Evolutionary conservation across 2,329 filamentous ascomycete species (phyloP), one percentile per base, ranked within the genome.

Genomic region (Magnaporthiopsis rhizophila): DNA sequence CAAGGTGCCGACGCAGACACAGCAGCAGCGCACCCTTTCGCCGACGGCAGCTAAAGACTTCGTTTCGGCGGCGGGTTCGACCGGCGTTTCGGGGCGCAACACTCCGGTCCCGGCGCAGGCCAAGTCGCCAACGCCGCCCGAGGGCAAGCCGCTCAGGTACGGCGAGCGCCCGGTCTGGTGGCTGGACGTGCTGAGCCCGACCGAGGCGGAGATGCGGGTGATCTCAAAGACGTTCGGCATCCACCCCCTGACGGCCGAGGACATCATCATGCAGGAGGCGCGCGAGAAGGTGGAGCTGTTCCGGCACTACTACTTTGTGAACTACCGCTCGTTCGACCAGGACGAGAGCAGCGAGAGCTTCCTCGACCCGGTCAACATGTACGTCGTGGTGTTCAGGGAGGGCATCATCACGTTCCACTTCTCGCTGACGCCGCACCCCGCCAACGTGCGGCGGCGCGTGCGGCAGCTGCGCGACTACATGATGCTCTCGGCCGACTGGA

Each of bases 201-300:
- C 93, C 0, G 93, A 98, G 72, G 87, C 88, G 0, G 95, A 99
- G 77, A 98, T 99, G 95, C 94, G 93, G 73, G 87, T 95, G 11
- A 83, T 99, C 57, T 88, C 91, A 36, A 96, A 96, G 72, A 85
- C 95, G 0, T 99, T 99, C 73, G 92, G 92, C 21, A 97, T 99
- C 66, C 95, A 99, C 77, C 93, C 95, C 0, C 79, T 99, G 65
- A 99, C 95, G 0, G 89, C 92, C 1, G 95, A 99, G 75, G 95
- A 99, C 73, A 97, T 99, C 71, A 89, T 98, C 84, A 89, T 97
- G 80, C 92, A 98, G 74, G 95, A 99, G 78, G 91, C 93, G 57
- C 93, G 95, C 28, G 95, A 99, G 73, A 99, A 99, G 78, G 95
- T 99, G 0, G 95, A 99, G 75, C 83, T 99, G 0, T 99, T 99